Evolutionary conservation across 495 filamentous ascomycete genomes (phyloP), one percentile per base, ranked within the genome.

Genomic region (Trichocladium uniseriatum): DNA sequence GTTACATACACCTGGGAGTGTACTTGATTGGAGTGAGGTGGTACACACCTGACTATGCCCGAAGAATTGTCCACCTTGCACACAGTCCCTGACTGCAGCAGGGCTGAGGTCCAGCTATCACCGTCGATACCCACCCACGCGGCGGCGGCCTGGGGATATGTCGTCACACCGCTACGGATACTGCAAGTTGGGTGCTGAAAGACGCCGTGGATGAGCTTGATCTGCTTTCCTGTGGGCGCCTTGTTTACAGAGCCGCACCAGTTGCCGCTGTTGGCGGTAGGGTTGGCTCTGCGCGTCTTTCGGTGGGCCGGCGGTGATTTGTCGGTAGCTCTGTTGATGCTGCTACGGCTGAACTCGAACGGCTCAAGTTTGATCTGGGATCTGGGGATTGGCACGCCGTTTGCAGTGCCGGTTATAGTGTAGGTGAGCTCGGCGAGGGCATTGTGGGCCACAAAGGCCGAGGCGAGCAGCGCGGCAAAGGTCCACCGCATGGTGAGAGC

Each of bases 111-210:
- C 41, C 34, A 52, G 2, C 38, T 48, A 29, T 64, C 51, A 1
- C 63, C 63, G 31, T 66, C 63, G 39, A 66, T 66, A 6, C 63
- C 63, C 6, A 48, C 41, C 63, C 63, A 66, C 15, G 48, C 47
- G 10, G 61, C 63, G 6, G 51, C 58, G 1, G 55, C 58, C 32
- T 66, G 63, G 13, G 63, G 63, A 21, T 52, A 66, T 7, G 15
- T 35, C 0, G 43, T 50, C 1, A 51, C 38, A 6, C 58, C 63
- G 20, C 38, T 42, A 24, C 63, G 24, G 15, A 41, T 34, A 19
- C 43, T 56, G 43, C 61, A 63, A 1, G 41, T 42, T 9, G 63
- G 63, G 36, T 58, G 53, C 20, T 58, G 47, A 24, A 54, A 66
- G 28, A 42, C 50, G 13, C 43, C 54, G 27, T 66, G 60, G 18